Base-by-base conservation (phyloP, 129 eudicot genomes). In the Apium graveolens region DNA sequence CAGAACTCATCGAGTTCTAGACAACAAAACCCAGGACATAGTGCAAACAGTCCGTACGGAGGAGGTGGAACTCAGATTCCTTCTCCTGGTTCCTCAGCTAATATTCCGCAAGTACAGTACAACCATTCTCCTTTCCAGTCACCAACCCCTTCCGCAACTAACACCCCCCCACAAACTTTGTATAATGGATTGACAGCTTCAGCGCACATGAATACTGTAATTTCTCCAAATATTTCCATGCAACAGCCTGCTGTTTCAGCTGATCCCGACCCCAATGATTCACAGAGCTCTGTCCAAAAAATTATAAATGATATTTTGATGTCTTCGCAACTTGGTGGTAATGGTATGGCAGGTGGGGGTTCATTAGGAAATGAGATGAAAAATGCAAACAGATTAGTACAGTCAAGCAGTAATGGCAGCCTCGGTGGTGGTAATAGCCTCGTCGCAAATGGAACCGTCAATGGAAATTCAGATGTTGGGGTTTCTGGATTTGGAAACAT, bases 211-310 rank as follows among this genome's bases (percentile, higher is more conserved):
- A 93, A 63, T 77, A 60, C 92, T n/a, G 88, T 84, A 10, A 86
- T 83, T 74, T 94, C 96, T 3, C 97, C 97, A 17, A 89, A 87
- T 74, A 80, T 87, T 24, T 81, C 94, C 21, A 85, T 85, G 82
- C 91, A 84, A 74, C 89, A 85, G 75, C 88, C 92, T 41, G 66
- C 96, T 46, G 81, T 81, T 11, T 83, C 96, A 20, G 79, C 88
- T 62, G 96, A 96, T 70, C 89, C 87, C 6, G 95, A 88, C 39
- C 84, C 84, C 29, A 92, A 79, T 66, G 97, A 96, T 63, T 86
- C 99, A 26, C 97, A 92, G 85, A 96, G 99, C 85, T 96, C 99
- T 0, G 99, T 96, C 5, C 97, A 96, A 86, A 96, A 96, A 86
- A 86, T 96, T 53, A 92, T 96, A 49, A 92, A 92, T 24, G 93